Conservation (phyloP, 169 alveolate genomes). For the Plasmodium vivax region DNA sequence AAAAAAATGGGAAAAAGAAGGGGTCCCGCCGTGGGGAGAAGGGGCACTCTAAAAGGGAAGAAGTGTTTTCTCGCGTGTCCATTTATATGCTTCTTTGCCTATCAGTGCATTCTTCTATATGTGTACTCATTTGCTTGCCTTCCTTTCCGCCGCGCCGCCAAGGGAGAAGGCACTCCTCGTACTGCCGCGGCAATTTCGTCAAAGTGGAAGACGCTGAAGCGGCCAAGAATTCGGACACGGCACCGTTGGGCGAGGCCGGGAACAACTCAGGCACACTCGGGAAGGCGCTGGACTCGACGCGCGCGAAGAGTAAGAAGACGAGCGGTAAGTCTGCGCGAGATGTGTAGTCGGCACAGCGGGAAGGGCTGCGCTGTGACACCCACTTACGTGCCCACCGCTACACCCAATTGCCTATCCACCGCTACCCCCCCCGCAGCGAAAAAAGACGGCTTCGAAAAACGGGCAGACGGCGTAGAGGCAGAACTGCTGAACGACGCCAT, state of each 20-base stretch:
- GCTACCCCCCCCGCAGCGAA: background rate
- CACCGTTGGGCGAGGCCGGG: background rate
- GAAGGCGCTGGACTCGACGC: background rate
- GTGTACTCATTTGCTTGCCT: background rate
- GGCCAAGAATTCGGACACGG: slow-evolving; percentile 13
- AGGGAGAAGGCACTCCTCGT: slow-evolving; percentile 84
- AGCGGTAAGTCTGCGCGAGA: slow-evolving; percentile 9
- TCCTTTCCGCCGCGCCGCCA: background rate
- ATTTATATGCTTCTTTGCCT: no score
- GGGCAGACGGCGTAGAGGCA: background rate
- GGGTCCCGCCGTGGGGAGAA: background rate
- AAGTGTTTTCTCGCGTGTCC: background rate
- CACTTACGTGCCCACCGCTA: background rate
- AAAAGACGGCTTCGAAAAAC: slow-evolving; percentile 25
- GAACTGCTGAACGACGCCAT: slow-evolving; percentile 50
- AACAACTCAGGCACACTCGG: background rate
- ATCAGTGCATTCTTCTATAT: no score
- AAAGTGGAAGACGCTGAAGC: slow-evolving; percentile 81
- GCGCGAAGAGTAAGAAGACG: slow-evolving; percentile 28
- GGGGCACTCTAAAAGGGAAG: background rate
- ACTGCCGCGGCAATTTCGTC: slow-evolving; percentile 88
- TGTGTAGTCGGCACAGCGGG: background rate
- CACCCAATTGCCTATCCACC: background rate
- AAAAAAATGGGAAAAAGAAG: background rate
- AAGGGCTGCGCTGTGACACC: background rate